A percentile compares a stretch with the other conserved stretches of the same genome.
phyloP scores from a whole-genome alignment of 2,329 filamentous ascomycete species.

The Pseudogymnoascus sp. region DNA sequence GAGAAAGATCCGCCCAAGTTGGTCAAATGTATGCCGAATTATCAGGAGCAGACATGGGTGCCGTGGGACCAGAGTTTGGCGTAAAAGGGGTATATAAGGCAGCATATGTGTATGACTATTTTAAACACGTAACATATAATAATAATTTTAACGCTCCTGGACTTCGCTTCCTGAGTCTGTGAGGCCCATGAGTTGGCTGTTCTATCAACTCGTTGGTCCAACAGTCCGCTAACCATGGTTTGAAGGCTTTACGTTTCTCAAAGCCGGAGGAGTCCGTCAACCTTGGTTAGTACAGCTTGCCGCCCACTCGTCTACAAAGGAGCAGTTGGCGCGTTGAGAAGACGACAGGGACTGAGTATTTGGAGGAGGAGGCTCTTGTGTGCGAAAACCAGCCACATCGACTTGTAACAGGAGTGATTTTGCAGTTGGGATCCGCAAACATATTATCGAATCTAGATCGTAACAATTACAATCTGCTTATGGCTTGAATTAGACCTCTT shows the following conservation, averaged over 20 bases:
- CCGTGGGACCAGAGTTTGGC: constrained; percentile 3
- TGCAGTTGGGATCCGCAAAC: too few relatives aligned
- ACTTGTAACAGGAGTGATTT: too few relatives aligned
- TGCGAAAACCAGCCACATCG: too few relatives aligned
- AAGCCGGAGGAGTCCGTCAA: not conserved
- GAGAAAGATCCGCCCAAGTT: constrained; percentile 3
- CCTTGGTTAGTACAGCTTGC: not conserved
- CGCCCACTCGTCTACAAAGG: not conserved
- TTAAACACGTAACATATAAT: not conserved
- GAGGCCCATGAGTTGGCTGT: not conserved
- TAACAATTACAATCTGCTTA: too few relatives aligned
- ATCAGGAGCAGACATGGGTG: constrained; percentile 8
- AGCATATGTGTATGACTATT: not conserved
- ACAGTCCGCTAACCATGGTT: not conserved
- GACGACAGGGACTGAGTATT: too few relatives aligned
- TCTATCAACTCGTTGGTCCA: not conserved
- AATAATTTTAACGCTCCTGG: not conserved
- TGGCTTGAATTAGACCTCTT: too few relatives aligned
- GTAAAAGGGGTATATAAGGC: not conserved
- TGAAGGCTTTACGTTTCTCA: not conserved
- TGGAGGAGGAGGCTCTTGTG: too few relatives aligned
- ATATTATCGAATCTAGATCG: too few relatives aligned
- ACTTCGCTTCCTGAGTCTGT: not conserved
- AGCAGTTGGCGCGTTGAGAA: not conserved
- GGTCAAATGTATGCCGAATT: constrained; percentile 12